phyloP scores from a whole-genome alignment of 352 stramenopile species.

The Pythium phragmitis region DNA sequence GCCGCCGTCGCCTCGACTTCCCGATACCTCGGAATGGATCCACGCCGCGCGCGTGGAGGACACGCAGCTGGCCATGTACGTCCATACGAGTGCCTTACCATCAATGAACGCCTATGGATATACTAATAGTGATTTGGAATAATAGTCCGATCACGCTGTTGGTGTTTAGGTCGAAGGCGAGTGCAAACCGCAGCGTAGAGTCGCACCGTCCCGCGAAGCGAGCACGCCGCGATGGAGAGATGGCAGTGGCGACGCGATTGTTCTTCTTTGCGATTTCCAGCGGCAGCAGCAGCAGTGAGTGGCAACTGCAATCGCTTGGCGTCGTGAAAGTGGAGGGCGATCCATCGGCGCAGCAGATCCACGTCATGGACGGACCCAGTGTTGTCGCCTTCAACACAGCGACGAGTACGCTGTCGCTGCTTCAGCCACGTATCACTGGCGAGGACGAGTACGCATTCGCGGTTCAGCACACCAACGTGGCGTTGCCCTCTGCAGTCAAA shows the following conservation, averaged over 20 bases:
- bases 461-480: background rate
- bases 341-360: constrained; percentile 1
- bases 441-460: constrained; percentile 12
- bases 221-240: constrained; percentile 6
- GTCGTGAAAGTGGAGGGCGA: constrained; percentile 10
- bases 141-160: constrained; percentile 18
- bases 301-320: constrained; percentile 15
- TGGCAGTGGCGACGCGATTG: constrained; percentile 1
- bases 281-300: background rate
- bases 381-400: constrained; percentile 9
- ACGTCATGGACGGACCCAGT: constrained; percentile 15
- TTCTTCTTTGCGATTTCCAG: constrained; percentile 9
- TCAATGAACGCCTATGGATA: background rate
- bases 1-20: background rate
- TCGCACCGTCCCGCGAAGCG: constrained; percentile 14
- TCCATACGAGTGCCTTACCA: background rate
- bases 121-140: background rate
- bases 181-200: background rate
- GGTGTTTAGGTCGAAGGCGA: constrained; percentile 1
- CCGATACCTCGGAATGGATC: constrained; percentile 8
- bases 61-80: constrained; percentile 10
- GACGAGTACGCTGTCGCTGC: constrained; percentile 6
- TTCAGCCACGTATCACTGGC: background rate
- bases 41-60: constrained; percentile 15
- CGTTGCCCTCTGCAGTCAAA: background rate